These are phyloP conservation scores for Dendrostoma leiphaemia DNA, from an alignment of 2,329 filamentous ascomycete genomes.

Conservation along the genomic window DNA sequence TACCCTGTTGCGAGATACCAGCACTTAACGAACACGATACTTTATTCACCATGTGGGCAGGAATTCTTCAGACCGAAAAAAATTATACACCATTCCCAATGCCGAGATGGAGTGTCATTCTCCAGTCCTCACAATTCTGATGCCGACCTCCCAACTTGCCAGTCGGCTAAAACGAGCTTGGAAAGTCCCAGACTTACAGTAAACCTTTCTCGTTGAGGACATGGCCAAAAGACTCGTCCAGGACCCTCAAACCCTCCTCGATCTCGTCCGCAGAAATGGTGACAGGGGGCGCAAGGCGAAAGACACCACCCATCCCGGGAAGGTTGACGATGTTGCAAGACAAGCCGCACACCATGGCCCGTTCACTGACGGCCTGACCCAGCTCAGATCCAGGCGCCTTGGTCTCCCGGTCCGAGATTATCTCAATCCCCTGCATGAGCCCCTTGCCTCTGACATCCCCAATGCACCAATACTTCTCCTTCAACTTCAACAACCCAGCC, in stretches of 20 bases:
- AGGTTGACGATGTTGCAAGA: slow-evolving; percentile 49
- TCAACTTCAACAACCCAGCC: slow-evolving; percentile 39
- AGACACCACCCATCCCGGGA: slow-evolving; percentile 46
- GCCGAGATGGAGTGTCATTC: no score
- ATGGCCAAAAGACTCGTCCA: slow-evolving; percentile 46
- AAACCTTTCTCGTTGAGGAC: slow-evolving; percentile 20
- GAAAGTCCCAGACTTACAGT: neutral
- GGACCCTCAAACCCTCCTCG: slow-evolving; percentile 43
- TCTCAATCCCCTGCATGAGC: slow-evolving; percentile 49
- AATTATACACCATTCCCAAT: no score
- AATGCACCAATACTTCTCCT: slow-evolving; percentile 50
- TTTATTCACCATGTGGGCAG: no score
- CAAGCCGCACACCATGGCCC: slow-evolving; percentile 43
- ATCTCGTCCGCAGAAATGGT: slow-evolving; percentile 44
- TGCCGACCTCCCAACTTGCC: no score
- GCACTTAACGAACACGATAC: no score
- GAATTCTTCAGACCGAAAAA: no score
- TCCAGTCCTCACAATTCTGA: no score
- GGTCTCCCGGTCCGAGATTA: slow-evolving; percentile 42
- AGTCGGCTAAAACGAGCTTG: neutral
- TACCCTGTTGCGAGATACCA: neutral
- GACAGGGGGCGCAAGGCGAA: slow-evolving; percentile 49
- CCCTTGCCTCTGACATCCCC: slow-evolving; percentile 52
- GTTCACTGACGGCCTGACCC: slow-evolving; percentile 40
- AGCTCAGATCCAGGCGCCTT: slow-evolving; percentile 42